Evolutionary conservation across 768 basidiomycete genomes (phyloP), one percentile per base, ranked within the genome.

Genomic region (Tubosaeta sp.): DNA sequence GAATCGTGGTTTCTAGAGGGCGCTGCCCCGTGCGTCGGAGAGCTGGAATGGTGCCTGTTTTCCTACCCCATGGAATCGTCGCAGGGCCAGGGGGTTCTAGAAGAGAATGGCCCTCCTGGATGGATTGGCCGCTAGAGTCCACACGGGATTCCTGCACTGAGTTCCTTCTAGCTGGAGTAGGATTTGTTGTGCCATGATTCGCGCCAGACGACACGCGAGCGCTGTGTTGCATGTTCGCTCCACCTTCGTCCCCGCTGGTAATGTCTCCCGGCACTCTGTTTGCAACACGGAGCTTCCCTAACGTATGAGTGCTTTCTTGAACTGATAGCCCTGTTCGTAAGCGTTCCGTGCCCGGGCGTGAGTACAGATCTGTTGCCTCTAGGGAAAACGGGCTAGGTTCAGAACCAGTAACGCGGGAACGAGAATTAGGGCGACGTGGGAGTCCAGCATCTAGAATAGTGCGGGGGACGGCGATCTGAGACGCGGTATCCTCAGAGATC

Each of bases 181-280:
- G 1, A 42, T 55, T 59, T 16, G 59, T 17, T 12, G 19, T 26
- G 14, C 48, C 26, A 2, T 16, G n/a, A 13, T 33, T 43, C 25
- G 49, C 19, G 32, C n/a, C 19, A n/a, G 39, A 10, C 16, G 31
- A 16, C 31, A 32, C 9, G 22, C 39, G 31, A 26, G 34, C 17
- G 34, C 12, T 16, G 11, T 32, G 37, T 43, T 47, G 29, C 2
- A 48, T 2, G 43, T 52, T 62, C 31, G 43, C 46, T 16, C 65
- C 66, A 43, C 71, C 71, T 32, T 70, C 68, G 37, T 64, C 62
- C 1, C 65, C 68, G 26, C 74, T 72, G 3, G 68, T 66, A 42
- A 71, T 49, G 46, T 82, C 80, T 6, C 76, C 80, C 8, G 78
- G 75, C 2, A 71, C 62, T 48, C 74, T 66, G 59, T 83, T 82